phyloP scores from a whole-genome alignment of 2,329 filamentous ascomycete species.

The Aspergillus brasiliensis region DNA sequence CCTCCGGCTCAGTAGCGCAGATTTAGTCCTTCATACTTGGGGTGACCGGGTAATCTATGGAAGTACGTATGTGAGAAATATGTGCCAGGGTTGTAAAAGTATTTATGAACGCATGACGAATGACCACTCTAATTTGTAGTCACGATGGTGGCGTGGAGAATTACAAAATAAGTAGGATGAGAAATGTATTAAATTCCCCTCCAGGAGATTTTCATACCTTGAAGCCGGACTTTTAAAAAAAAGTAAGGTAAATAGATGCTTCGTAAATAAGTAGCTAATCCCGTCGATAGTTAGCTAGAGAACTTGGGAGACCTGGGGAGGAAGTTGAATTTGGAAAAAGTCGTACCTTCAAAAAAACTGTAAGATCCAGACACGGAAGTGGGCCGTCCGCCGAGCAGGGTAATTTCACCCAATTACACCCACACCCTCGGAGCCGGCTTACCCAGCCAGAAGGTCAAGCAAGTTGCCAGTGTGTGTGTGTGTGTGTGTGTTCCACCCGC shows the following conservation, averaged over 20 bases:
- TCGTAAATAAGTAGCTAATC: too few relatives aligned
- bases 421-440: background rate
- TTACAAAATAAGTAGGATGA: too few relatives aligned
- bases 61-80: background rate
- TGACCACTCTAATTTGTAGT: too few relatives aligned
- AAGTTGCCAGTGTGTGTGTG: too few relatives aligned
- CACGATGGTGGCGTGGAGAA: too few relatives aligned
- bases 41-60: background rate
- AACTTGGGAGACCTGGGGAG: too few relatives aligned
- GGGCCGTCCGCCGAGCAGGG: conserved; percentile 6
- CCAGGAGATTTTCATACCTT: too few relatives aligned
- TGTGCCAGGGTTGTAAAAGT: background rate
- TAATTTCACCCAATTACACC: conserved; percentile 3
- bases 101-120: background rate
- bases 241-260: too few relatives aligned
- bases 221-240: too few relatives aligned
- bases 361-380: conserved; percentile 1
- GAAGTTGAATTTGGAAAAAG: background rate
- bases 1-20: conserved; percentile 22
- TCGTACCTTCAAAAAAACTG: background rate
- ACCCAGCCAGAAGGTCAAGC: background rate
- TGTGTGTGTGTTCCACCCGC: background rate
- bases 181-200: too few relatives aligned
- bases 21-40: conserved; percentile 1
- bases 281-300: background rate